Base-by-base conservation (phyloP, 768 basidiomycete genomes). In the Mycena crocata region DNA sequence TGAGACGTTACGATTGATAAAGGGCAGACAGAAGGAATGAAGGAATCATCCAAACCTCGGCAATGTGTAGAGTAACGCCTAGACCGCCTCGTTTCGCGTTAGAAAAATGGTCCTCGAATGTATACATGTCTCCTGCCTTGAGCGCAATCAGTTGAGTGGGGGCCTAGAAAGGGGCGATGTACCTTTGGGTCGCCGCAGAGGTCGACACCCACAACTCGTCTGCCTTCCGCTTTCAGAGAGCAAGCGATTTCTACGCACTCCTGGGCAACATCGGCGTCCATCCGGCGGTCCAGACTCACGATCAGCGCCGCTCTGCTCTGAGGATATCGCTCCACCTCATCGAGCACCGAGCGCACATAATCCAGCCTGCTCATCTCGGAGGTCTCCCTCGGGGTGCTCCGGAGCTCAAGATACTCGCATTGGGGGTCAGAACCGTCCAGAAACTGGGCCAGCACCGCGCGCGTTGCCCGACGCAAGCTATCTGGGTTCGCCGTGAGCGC, bases 1-100 rank as follows among this genome's bases (percentile, higher is more conserved):
- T 82, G 5, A 24, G 81, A 80, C 1, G 88, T 81, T 17, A 90
- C n/a, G n/a, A n/a, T n/a, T n/a, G n/a, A n/a, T n/a, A n/a, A n/a
- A n/a, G n/a, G n/a, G 76, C 24, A 69, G 61, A 19, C 77, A 17
- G n/a, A 57, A 31, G 39, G 26, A n/a, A n/a, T 31, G 21, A 44
- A 37, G 39, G 8, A 26, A 42, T 19, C 13, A 37, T 21, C 0
- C 77, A 17, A 64, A 91, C 92, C 85, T 96, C 94, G 2, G 94
- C 93, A 56, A 95, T 90, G 76, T 95, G 94, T 39, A 95, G 75
- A 0, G 94, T 95, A n/a, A 94, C 71, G 2, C 89, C 85, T 10
- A 95, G 75, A 0, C 92, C 92, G 1, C 85, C 88, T 39, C 74
- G 80, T 61, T 85, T 88, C 1, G 86, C 92, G 49, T 80, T 77